A percentile compares a stretch with the other conserved stretches of the same genome.
Evolutionary conservation across 345 rosid genomes (phyloP).

Genomic region (Salix brachista): DNA sequence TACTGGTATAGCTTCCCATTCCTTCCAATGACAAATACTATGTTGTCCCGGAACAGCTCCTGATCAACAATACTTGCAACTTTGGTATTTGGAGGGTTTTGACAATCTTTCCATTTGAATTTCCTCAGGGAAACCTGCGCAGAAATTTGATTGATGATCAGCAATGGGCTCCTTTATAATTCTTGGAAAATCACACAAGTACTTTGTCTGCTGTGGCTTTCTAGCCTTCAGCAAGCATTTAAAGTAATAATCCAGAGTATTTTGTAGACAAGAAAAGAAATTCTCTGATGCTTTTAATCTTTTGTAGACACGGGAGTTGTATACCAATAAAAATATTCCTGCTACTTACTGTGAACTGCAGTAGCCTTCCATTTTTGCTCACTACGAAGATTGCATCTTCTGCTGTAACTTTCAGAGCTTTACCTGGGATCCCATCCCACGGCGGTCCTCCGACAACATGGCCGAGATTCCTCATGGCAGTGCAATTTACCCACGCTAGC

Average conservation of each 20-base stretch:
- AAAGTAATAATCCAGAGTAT: background rate
- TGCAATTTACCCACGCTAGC: slow-evolving; percentile 58
- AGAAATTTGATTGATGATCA: slow-evolving; percentile 6
- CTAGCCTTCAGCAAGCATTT: background rate
- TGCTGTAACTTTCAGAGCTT: slow-evolving; percentile 39
- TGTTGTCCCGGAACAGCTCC: slow-evolving; percentile 52
- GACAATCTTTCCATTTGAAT: slow-evolving; percentile 63
- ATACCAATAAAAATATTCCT: background rate
- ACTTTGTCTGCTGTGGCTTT: background rate
- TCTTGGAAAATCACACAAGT: background rate
- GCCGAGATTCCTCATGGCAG: slow-evolving; percentile 51
- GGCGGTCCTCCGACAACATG: slow-evolving; percentile 59
- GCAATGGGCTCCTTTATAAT: background rate
- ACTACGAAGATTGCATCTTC: slow-evolving; percentile 67
- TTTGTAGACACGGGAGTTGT: background rate
- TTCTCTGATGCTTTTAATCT: slow-evolving; percentile 2
- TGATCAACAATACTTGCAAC: slow-evolving; percentile 58
- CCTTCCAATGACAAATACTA: slow-evolving; percentile 46
- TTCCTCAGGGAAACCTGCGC: slow-evolving; percentile 52
- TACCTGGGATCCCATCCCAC: slow-evolving; percentile 57
- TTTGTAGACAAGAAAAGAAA: background rate
- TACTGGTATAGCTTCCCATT: slow-evolving; percentile 54
- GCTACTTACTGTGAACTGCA: slow-evolving; percentile 57
- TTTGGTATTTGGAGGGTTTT: slow-evolving; percentile 47
- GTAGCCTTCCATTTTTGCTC: slow-evolving; percentile 53